These are phyloP conservation scores for Chiua virens DNA, from an alignment of 768 basidiomycete species.

Conservation along the genomic window DNA sequence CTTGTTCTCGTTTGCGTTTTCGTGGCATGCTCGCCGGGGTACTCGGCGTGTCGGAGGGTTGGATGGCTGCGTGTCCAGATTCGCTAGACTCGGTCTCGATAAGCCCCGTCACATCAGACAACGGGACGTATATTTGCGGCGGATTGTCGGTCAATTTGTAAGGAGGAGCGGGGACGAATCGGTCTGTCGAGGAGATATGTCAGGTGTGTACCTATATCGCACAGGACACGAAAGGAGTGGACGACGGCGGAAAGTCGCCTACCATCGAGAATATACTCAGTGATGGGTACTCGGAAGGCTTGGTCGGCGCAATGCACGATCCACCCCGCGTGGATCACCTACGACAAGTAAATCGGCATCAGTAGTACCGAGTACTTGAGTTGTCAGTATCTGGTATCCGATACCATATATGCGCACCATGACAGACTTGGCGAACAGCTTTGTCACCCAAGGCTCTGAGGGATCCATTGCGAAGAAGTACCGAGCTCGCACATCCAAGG, in stretches of 20 bases:
- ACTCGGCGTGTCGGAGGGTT: constrained; percentile 23
- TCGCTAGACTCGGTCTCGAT: neutral
- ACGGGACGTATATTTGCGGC: neutral
- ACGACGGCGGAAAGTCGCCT: constrained; percentile 7
- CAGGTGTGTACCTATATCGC: neutral
- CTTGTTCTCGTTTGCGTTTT: constrained; percentile 31
- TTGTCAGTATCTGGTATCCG: neutral
- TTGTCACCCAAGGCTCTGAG: constrained; percentile 28
- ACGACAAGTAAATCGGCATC: neutral
- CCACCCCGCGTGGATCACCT: constrained; percentile 34
- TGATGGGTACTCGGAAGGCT: constrained; percentile 26
- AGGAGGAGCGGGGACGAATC: constrained; percentile 17
- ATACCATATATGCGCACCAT: constrained; percentile 21
- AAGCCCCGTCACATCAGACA: neutral
- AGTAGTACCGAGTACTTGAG: constrained; percentile 9
- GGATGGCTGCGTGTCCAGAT: neutral
- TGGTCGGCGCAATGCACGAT: constrained; percentile 29
- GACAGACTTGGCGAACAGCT: constrained; percentile 27
- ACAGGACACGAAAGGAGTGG: neutral
- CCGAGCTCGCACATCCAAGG: constrained; percentile 11
- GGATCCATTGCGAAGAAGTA: constrained; percentile 33
- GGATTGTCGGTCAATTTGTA: constrained; percentile 12
- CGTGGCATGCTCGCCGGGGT: constrained; percentile 19
- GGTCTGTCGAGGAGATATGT: constrained; percentile 11
- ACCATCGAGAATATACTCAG: constrained; percentile 33